Percentiles rank a stretch among this genome's conserved stretches.
These are phyloP conservation scores for Gypsophila paniculata DNA, from an alignment of 179 eudicot species.

Conservation along the genomic window DNA sequence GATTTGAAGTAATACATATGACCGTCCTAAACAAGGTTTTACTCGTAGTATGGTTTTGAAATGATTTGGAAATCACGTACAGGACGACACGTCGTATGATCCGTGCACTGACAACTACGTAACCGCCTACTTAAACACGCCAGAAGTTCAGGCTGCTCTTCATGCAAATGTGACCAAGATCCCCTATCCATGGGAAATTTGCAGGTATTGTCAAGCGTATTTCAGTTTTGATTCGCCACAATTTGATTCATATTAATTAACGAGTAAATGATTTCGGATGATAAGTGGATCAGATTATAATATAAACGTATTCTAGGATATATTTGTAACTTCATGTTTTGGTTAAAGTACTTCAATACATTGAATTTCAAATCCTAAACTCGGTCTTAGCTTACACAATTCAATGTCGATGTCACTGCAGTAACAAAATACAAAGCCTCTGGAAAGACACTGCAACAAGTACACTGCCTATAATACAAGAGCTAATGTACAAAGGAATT, in stretches of 20 bases:
- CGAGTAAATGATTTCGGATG: no score
- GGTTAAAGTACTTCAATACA: neutral
- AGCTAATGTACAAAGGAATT: slow-evolving; percentile 31
- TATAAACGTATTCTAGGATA: no score
- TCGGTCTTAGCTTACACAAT: neutral
- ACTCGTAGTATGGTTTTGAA: neutral
- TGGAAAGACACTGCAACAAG: slow-evolving; percentile 31
- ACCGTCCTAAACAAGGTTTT: no score
- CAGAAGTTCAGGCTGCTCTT: slow-evolving; percentile 21
- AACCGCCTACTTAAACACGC: slow-evolving; percentile 17
- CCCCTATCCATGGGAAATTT: slow-evolving; percentile 20
- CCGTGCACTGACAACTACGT: slow-evolving; percentile 21
- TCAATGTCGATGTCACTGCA: neutral
- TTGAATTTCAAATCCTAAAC: neutral
- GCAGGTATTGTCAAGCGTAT: slow-evolving; percentile 11
- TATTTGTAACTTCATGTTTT: neutral
- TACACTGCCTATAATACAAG: slow-evolving; percentile 29
- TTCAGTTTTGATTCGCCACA: no score
- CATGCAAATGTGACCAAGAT: slow-evolving; percentile 17
- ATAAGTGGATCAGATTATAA: no score
- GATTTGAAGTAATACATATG: no score
- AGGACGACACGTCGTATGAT: slow-evolving; percentile 19
- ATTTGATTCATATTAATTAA: no score
- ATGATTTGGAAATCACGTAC: neutral
- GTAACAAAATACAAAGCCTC: slow-evolving; percentile 7